Base-by-base conservation (phyloP, 2,329 filamentous ascomycete species). In the Gremmenia infestans region DNA sequence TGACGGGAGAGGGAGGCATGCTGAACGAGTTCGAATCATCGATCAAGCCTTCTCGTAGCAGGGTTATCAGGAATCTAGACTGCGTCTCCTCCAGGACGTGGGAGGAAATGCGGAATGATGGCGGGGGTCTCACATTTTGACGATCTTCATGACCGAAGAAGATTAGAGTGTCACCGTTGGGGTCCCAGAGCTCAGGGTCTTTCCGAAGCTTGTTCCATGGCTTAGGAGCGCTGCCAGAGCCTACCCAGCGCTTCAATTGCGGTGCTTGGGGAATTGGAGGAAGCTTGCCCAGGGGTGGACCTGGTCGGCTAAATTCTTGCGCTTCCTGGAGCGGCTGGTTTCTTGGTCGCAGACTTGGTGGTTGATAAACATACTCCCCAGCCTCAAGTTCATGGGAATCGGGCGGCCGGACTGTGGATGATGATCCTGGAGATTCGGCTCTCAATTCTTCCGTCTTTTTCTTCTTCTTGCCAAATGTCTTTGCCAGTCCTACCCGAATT, bases 111-210 rank as follows among this genome's bases (percentile, higher is more conserved):
- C 81, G 76, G 63, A 85, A 80, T 2, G 80, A 82, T 3, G 80
- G 78, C 37, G 76, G 76, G 0, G 76, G 74, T 2, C 75, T 70
- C 37, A 53, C 47, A 3, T n/a, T 32, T 11, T 55, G 43, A 6
- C 67, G 66, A 56, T 73, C 72, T 59, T 74, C 75, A 23, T 76
- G 73, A 0, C 77, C 74, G 5, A 84, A 74, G 64, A 77, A 85
- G 1, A 85, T 74, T 9, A 85, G 70, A 14, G 83, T 81, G 57
- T 85, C 82, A 22, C 82, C 82, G 55, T 81, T 80, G 0, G 77
- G 76, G 61, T 84, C 80, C 81, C 81, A 85, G 2, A 85, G 68
- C 61, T 84, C 81, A 1, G 80, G 79, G 49, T 85, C 81, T 64
- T 82, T 81, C 9, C 78, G 74, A 2, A 83, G 71, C 64, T 81